phyloP scores from a whole-genome alignment of 768 basidiomycete species.

The Suillus weaverae region DNA sequence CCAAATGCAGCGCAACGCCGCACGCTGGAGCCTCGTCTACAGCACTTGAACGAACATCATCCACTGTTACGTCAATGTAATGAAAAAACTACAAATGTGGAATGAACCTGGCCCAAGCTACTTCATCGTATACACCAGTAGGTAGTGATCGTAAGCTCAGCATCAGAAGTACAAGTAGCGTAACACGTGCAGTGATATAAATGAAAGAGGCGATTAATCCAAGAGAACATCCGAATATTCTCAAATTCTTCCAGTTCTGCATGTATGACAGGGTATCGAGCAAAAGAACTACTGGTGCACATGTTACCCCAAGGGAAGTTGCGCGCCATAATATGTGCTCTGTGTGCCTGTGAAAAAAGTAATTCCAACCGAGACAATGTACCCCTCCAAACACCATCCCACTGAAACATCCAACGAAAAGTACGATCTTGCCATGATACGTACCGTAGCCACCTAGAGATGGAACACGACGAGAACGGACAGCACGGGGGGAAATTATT shows the following conservation, averaged over 20 bases:
- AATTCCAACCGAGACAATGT: constrained; percentile 26
- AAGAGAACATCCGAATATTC: not conserved
- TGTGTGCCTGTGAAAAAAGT: constrained; percentile 16
- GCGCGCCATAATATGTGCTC: constrained; percentile 23
- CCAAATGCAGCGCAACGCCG: no score
- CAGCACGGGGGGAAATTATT: not conserved
- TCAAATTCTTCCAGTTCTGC: fast-evolving
- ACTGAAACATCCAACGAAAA: not conserved
- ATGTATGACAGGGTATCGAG: not conserved
- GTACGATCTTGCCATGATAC: not conserved
- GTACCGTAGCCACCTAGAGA: not conserved
- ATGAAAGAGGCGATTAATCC: not conserved
- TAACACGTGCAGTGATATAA: constrained; percentile 15
- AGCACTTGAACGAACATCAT: no score
- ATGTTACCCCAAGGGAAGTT: constrained; percentile 13
- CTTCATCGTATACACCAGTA: constrained; percentile 11
- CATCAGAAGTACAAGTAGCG: constrained; percentile 12
- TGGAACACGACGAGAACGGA: not conserved
- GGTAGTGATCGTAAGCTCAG: constrained; percentile 15
- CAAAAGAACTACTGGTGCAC: not conserved
- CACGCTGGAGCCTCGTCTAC: no score
- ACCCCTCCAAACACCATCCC: constrained; percentile 27
- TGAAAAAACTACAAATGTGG: constrained; percentile 8
- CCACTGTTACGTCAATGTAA: no score
- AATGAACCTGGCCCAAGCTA: constrained; percentile 18